Base-by-base conservation (phyloP, 139 green algal species). In the Coelastrella sp. region DNA sequence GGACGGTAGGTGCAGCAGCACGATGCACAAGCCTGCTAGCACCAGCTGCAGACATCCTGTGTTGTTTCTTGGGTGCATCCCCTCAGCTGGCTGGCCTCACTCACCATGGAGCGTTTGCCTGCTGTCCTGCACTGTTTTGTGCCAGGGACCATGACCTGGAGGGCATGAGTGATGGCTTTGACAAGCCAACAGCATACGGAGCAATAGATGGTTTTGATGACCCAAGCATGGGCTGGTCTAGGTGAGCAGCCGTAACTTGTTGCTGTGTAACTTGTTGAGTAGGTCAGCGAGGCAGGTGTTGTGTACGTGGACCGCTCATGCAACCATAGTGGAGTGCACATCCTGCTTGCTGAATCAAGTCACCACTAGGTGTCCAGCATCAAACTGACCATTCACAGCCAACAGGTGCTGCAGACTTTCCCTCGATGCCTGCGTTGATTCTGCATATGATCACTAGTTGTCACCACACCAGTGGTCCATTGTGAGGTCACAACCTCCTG, bases 201-300 rank as follows among this genome's bases (percentile, higher is more conserved):
- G 87, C 91, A 49, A 98, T 98, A 72, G 95, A 98, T 73, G 97
- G 96, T 66, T 92, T 97, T 7, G 97, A 99, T 49, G 97, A 99
- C 89, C 89, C 93, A 0, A 93, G 89, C 74, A 99, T 99, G 97
- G 97, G 97, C 24, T 99, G 97, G 96, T 91, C 95, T 14, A 92
- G 93, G 88, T 91, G 59, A 17, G 87, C 17, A 70, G 61, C 61
- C 1, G 61, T 70, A 70, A 1, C 61, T 70, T 20, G 61, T 15
- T 70, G 61, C 14, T 70, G 61, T 84, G 14, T 14, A 59, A 14
- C 27, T 22, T 82, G 24, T 82, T 19, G 12, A 17, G 68, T 22
- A 22, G 20, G 68, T 78, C 68, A 25, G 20, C 68, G 68, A 78
- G 20, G 20, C 22, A 20, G 68, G 3, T 20, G 20, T 78, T 78